phyloP scores from a whole-genome alignment of 345 rosid species.

The Passiflora organensis region DNA sequence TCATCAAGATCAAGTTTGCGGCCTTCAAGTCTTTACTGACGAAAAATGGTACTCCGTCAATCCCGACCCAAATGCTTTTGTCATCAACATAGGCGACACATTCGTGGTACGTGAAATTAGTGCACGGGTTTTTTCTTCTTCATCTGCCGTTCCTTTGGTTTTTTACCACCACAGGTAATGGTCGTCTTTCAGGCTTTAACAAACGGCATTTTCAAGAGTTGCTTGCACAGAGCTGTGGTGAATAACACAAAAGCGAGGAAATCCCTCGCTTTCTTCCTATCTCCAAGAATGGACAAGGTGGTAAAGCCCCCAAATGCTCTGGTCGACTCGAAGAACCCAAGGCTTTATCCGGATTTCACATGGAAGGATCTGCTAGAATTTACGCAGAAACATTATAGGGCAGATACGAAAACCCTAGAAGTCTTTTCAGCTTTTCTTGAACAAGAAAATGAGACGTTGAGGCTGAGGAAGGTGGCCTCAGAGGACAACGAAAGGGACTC shows the following conservation, averaged over 20 bases:
- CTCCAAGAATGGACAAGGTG: constrained; percentile 73
- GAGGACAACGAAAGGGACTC: too few relatives aligned
- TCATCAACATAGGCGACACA: constrained; percentile 94
- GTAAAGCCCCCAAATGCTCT: constrained; percentile 70
- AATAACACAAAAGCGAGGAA: constrained; percentile 63
- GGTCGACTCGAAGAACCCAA: constrained; percentile 43
- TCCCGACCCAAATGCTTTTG: constrained; percentile 73
- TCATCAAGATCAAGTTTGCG: constrained; percentile 86
- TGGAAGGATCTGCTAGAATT: constrained; percentile 70
- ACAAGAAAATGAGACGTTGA: constrained; percentile 13
- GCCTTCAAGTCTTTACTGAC: constrained; percentile 86
- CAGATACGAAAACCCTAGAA: constrained; percentile 78
- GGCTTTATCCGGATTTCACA: constrained; percentile 76
- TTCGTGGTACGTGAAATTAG: too few relatives aligned
- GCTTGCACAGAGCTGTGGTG: constrained; percentile 93
- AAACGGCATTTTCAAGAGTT: constrained; percentile 81
- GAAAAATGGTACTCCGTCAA: constrained; percentile 63
- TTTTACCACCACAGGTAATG: too few relatives aligned
- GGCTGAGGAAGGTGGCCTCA: constrained; percentile 20
- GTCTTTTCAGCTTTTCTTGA: constrained; percentile 55
- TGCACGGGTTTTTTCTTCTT: too few relatives aligned
- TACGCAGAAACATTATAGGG: constrained; percentile 79
- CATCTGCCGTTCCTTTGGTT: too few relatives aligned
- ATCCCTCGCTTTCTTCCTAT: constrained; percentile 88
- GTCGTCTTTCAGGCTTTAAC: constrained; percentile 61